A percentile compares a stretch with the other conserved stretches of the same genome.
These are phyloP conservation scores for Gigaspora rosea DNA, from an alignment of 192 early-diverging fungal genomes.

Conservation along the genomic window DNA sequence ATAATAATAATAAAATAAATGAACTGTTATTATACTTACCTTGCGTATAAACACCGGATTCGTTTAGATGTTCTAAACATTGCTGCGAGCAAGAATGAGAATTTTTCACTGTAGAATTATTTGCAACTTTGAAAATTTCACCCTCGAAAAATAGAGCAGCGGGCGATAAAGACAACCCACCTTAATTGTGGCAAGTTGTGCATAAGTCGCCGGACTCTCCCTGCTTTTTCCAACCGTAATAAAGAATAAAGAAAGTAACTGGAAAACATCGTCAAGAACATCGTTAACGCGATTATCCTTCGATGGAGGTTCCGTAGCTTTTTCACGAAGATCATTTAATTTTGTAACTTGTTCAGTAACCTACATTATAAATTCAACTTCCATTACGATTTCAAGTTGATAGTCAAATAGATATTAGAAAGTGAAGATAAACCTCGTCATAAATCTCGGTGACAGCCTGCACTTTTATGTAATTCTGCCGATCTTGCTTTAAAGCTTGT, in stretches of 20 bases:
- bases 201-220: slow-evolving; percentile 77
- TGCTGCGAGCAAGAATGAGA: background rate
- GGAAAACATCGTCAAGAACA: slow-evolving; percentile 75
- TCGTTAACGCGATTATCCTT: slow-evolving; percentile 60
- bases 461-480: slow-evolving; percentile 65
- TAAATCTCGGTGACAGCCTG: slow-evolving; percentile 64
- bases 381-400: background rate
- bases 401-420: slow-evolving; percentile 35
- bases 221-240: slow-evolving; percentile 74
- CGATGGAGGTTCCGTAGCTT: slow-evolving; percentile 27
- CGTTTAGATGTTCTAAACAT: slow-evolving; percentile 41
- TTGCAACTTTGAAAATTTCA: background rate
- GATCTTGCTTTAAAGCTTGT: slow-evolving; percentile 74
- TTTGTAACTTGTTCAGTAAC: slow-evolving; percentile 53
- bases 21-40: slow-evolving; percentile 41
- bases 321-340: slow-evolving; percentile 27
- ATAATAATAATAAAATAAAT: too few relatives aligned
- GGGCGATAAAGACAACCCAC: slow-evolving; percentile 35
- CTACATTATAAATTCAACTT: background rate
- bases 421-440: slow-evolving; percentile 57
- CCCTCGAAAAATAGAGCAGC: background rate
- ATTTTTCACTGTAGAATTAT: background rate
- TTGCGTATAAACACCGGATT: slow-evolving; percentile 60
- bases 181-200: slow-evolving; percentile 75
- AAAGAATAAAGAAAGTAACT: slow-evolving; percentile 76